phyloP scores from a whole-genome alignment of 176 grass and related monocot species.

The Pharus latifolius region DNA sequence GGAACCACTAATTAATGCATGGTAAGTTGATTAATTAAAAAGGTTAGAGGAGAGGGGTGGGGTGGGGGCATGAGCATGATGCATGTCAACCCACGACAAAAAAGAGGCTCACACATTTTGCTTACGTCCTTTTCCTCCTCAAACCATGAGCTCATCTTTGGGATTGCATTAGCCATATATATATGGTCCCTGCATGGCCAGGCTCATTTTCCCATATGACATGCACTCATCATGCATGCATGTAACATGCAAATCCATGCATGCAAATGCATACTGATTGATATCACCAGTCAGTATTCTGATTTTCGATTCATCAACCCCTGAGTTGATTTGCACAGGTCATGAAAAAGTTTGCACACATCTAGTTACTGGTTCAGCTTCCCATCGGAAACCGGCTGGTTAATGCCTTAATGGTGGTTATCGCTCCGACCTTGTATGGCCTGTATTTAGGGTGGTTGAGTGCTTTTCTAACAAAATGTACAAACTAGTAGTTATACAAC shows the following conservation, averaged over 20 bases:
- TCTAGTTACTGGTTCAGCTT: no score
- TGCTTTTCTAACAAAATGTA: no score
- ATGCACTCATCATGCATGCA: constrained; percentile 13
- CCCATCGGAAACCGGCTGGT: no score
- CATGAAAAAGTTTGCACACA: background rate
- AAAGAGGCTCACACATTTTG: constrained; percentile 43
- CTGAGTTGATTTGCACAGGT: background rate
- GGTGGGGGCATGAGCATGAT: constrained; percentile 25
- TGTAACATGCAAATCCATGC: constrained; percentile 5
- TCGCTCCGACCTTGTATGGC: no score
- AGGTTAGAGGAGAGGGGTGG: background rate
- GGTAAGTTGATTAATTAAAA: no score
- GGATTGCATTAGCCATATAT: constrained; percentile 4
- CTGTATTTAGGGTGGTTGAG: no score
- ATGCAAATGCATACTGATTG: background rate
- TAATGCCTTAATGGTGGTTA: no score
- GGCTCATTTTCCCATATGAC: background rate
- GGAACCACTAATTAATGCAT: background rate
- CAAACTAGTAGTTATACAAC: no score
- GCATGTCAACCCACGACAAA: constrained; percentile 69
- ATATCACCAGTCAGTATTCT: no score
- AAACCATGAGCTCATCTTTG: constrained; percentile 38
- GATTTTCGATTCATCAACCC: no score
- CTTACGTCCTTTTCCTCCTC: constrained; percentile 29
- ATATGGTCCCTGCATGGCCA: constrained; percentile 5